Evolutionary conservation across 2,329 filamentous ascomycete species (phyloP), one percentile per base, ranked within the genome.

Genomic region (Ascomycota sp.): DNA sequence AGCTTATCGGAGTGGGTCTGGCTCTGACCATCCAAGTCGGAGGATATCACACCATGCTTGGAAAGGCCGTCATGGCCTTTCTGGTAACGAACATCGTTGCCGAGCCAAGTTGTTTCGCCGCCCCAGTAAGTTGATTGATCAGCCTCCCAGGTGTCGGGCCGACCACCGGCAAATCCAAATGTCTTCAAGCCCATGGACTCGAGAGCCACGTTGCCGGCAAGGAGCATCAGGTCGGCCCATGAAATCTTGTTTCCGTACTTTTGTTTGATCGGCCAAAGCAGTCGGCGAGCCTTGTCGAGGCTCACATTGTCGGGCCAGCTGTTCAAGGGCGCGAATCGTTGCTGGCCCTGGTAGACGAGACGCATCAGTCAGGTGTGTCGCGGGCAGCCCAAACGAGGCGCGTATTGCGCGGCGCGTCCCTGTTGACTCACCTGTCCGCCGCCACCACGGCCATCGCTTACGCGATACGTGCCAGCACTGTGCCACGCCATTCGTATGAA

Each of bases 401-500:
- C 5, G 16, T 21, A 5, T 21, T 6, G 5, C 26, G 7, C 7
- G 7, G 2, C 26, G 25, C 4, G 9, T 7, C 12, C 11, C 16
- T 21, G 16, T 21, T 21, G 2, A 33, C 46, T 37, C 33, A 52
- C 50, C 48, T 70, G 60, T 35, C 76, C 77, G 46, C 70, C 74
- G 38, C 78, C 78, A 36, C 78, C 78, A 39, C 78, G 76, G 28
- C 77, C 77, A 43, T 83, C 77, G 34, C 62, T 63, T 48, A 76
- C 69, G 46, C 78, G 75, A 58, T 83, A 82, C 33, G 77, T 84
- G 39, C 78, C 78, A 24, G 78, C 69, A 42, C 72, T 72, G 62
- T 83, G 78, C 78, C 78, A 84, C 38, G 76, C 72, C 73, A 83
- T 73, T 37, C 78, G 75, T 48, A 84, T 64, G 53, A 84, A 82